Evolutionary conservation across 1,139 yeast genomes (phyloP), one percentile per base, ranked within the genome.

Genomic region (Meyerozyma carpophila): DNA sequence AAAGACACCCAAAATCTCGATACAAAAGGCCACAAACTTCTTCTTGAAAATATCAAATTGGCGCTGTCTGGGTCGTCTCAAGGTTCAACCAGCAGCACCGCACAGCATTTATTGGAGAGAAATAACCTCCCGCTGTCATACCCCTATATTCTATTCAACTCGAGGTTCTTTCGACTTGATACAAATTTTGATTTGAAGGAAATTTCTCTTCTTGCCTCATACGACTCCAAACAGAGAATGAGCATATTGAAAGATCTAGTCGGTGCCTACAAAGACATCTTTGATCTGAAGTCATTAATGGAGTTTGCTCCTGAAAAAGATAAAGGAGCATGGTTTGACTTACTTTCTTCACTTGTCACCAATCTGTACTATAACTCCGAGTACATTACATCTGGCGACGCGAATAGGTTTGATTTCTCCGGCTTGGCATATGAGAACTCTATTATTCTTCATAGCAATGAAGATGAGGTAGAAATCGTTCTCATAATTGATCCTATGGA

Each of bases 401-500:
- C 71, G 11, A 60, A 75, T 10, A 59, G 82, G 41, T 62, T 57
- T 42, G 63, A 62, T 37, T 64, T 81, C 43, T 57, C 66, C 8
- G 61, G 67, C 2, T 53, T 76, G 47, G 62, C 66, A 34, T 56
- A 57, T 41, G 57, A 59, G 3, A 57, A 68, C 49, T 54, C 69
- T 8, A 50, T 71, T 36, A 65, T 65, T 10, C 50, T 68, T n/a
- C 14, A 31, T 4, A 13, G 9, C 16, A 53, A 60, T n/a, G 54
- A 57, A 21, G 49, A 49, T 6, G 61, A 65, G 14, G 59, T 81
- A 16, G 83, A 82, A 47, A 56, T 91, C 3, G 62, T 79, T 6
- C 67, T 85, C 1, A 65, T 86, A 2, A 53, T 87, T 36, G 91
- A 93, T 59, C 98, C 98, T 1, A 59, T 82, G 5, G 76, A 78